Percentiles rank a stretch among this genome's conserved stretches.
Conservation (phyloP, 306 rosid genomes). For the Potentilla sterilis region DNA sequence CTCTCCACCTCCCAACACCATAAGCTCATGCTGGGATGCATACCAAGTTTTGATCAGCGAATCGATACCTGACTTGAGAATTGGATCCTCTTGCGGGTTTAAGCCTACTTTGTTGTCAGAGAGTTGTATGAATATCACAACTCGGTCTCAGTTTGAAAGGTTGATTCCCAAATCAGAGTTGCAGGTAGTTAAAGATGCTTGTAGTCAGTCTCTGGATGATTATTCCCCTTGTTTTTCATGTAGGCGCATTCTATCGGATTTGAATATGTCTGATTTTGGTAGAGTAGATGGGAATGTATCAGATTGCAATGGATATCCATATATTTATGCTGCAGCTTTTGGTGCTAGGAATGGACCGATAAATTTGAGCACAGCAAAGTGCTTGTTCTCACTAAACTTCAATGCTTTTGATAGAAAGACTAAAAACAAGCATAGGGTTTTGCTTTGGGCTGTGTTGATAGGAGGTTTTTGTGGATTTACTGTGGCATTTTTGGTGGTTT, state of each 20-base stretch:
- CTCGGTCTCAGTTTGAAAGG: slow-evolving; percentile 4
- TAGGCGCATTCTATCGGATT: neutral
- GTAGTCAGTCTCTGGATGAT: slow-evolving; percentile 18
- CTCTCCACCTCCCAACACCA: slow-evolving; percentile 13
- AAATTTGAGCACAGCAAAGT: slow-evolving; percentile 12
- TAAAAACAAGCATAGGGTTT: neutral
- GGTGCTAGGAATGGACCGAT: slow-evolving; percentile 1
- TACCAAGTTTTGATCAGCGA: slow-evolving; percentile 2
- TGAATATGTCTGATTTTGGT: neutral
- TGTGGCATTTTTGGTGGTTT: slow-evolving; percentile 16
- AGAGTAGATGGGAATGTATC: neutral
- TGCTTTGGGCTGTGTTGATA: slow-evolving; percentile 1
- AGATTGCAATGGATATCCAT: slow-evolving; percentile 19
- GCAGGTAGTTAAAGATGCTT: neutral
- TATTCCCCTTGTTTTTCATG: slow-evolving; percentile 1
- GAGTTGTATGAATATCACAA: slow-evolving; percentile 17
- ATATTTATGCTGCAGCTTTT: slow-evolving; percentile 13
- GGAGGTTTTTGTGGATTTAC: slow-evolving; percentile 4
- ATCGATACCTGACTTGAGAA: neutral
- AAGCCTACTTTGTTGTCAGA: slow-evolving; percentile 2
- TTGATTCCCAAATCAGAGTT: slow-evolving; percentile 10
- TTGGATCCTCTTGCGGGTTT: slow-evolving; percentile 17
- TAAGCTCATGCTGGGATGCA: slow-evolving; percentile 16
- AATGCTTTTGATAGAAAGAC: neutral
- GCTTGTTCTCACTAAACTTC: slow-evolving; percentile 18